Evolutionary conservation across 2,329 filamentous ascomycete genomes (phyloP).

Genomic region (Alternaria rosae): DNA sequence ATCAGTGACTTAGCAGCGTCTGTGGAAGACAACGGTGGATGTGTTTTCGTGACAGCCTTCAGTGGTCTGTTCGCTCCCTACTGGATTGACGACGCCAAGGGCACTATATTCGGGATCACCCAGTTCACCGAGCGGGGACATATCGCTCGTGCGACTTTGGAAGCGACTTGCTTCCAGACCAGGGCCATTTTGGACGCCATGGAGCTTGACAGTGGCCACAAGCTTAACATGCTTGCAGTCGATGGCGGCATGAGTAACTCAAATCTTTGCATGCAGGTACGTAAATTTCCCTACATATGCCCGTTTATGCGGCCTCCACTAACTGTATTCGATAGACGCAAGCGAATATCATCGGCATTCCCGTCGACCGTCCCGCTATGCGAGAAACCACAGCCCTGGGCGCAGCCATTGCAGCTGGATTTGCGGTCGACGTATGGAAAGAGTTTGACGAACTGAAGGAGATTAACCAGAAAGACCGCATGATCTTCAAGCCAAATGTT

Average conservation of each 20-base stretch:
- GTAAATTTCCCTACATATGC: conserved; percentile 16
- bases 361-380: conserved; percentile 85
- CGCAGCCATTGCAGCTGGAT: conserved; percentile 87
- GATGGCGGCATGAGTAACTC: conserved; percentile 92
- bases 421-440: conserved; percentile 81
- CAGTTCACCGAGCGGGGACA: conserved; percentile 86
- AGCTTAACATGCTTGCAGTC: conserved; percentile 77
- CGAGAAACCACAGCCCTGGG: conserved; percentile 89
- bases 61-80: conserved; percentile 91
- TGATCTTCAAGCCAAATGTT: conserved; percentile 73
- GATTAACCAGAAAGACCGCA: conserved; percentile 74
- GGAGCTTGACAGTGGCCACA: conserved; percentile 82
- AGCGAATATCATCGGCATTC: conserved; percentile 84
- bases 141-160: conserved; percentile 86
- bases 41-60: conserved; percentile 88
- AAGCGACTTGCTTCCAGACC: conserved; percentile 91
- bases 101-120: conserved; percentile 83
- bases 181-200: conserved; percentile 92
- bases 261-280: conserved; percentile 80
- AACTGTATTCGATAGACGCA: conserved; percentile 65
- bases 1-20: conserved; percentile 70
- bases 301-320: conserved; percentile 7
- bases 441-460: conserved; percentile 75
- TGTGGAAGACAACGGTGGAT: conserved; percentile 79
- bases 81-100: conserved; percentile 92